Evolutionary conservation across 805 yeast species (phyloP).

Genomic region (Kuraishia borneana): DNA sequence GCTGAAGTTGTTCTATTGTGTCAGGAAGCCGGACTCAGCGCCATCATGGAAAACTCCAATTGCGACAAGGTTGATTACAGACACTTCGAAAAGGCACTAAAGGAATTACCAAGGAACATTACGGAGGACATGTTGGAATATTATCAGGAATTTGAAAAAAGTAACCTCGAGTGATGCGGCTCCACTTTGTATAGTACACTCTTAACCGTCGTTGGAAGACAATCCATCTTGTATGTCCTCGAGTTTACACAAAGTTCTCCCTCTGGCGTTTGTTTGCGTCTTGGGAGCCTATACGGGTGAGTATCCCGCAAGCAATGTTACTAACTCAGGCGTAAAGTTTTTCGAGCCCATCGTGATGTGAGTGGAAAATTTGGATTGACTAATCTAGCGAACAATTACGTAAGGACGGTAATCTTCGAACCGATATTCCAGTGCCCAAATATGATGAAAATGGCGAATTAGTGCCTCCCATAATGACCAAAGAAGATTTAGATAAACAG

Average conservation of each 20-base stretch:
- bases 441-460: slow-evolving; percentile 30
- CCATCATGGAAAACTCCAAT: slow-evolving; percentile 68
- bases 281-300: neutral
- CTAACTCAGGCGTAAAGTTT: slow-evolving; percentile 39
- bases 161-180: slow-evolving; percentile 4
- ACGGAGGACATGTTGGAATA: slow-evolving; percentile 78
- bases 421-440: slow-evolving; percentile 46
- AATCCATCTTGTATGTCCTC: neutral
- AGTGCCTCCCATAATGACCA: neutral
- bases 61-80: slow-evolving; percentile 39
- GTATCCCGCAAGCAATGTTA: neutral
- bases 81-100: slow-evolving; percentile 67
- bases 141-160: slow-evolving; percentile 45
- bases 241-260: slow-evolving; percentile 1
- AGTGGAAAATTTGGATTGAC: slow-evolving; percentile 3
- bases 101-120: slow-evolving; percentile 64
- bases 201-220: neutral
- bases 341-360: slow-evolving; percentile 53
- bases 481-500: too few relatives aligned
- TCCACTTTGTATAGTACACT: slow-evolving; percentile 5
- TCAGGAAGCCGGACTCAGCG: slow-evolving; percentile 94
- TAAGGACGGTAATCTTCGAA: slow-evolving; percentile 54
- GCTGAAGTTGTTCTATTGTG: slow-evolving; percentile 88
- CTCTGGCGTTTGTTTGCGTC: slow-evolving; percentile 2
- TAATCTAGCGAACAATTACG: slow-evolving; percentile 41